These are phyloP conservation scores for Zoysia pacifica DNA, from an alignment of 176 grass and related monocot species.

Conservation along the genomic window DNA sequence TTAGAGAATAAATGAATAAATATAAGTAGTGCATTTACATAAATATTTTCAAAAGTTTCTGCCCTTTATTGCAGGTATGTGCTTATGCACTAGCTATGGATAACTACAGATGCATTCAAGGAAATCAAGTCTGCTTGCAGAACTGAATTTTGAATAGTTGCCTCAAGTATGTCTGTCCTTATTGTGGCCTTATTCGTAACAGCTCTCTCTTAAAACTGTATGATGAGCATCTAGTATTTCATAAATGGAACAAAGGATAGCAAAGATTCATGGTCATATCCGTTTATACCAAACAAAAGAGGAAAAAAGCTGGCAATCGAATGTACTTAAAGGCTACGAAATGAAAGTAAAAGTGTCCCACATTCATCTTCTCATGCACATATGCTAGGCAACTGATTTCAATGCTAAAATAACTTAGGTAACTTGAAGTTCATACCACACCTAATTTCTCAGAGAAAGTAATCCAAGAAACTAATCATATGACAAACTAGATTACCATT, in stretches of 20 bases:
- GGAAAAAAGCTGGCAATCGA: neutral
- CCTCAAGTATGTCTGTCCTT: neutral
- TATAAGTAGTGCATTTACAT: neutral
- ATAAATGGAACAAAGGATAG: conserved; percentile 6
- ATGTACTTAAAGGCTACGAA: neutral
- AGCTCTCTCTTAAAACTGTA: neutral
- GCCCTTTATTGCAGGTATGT: conserved; percentile 2
- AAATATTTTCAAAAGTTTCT: neutral
- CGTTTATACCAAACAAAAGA: neutral
- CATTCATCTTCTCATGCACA: conserved; percentile 34
- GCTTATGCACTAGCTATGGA: neutral
- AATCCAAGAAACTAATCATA: conserved; percentile 11
- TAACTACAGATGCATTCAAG: neutral
- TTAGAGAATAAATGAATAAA: conserved; percentile 11
- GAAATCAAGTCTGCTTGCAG: neutral
- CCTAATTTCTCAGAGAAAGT: neutral
- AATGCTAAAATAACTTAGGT: conserved; percentile 11
- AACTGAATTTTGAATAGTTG: conserved; percentile 30
- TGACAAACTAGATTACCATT: conserved; percentile 28
- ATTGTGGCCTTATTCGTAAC: neutral
- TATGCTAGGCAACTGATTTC: neutral
- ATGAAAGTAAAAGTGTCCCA: neutral
- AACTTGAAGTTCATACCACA: neutral
- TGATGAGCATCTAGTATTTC: neutral
- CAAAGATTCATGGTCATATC: conserved; percentile 1